Base-by-base conservation (phyloP, 2,329 filamentous ascomycete species). In the Verticillium longisporum region DNA sequence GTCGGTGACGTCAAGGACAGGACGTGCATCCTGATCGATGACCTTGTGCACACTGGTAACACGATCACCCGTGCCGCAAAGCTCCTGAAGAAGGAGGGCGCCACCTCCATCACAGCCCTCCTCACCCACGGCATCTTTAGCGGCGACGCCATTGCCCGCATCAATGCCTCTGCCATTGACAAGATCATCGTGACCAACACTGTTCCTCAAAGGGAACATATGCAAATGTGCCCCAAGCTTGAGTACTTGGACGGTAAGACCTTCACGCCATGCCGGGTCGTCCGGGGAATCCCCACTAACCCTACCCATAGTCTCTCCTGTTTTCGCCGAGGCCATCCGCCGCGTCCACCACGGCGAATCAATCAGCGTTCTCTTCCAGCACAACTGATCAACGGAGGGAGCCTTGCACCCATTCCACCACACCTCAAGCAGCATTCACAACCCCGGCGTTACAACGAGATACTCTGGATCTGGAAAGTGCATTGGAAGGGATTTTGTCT, bases 341-440 rank as follows among this genome's bases (percentile, higher is more conserved):
- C 87, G 95, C 65, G 94, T 98, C 62, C 95, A 99, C 77, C 93
- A 98, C 75, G 95, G 95, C 70, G 95, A 99, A 79, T 97, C 92
- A 71, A 97, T 99, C 77, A 97, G 92, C 73, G 91, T 95, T 63
- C 83, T 99, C 59, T 99, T 99, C 62, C 64, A 65, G 56, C 63
- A 64, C 58, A 64, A 65, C 62, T 65, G 63, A 64, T 50, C 45
- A 21, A 50, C 6, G 45, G 45, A 41, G 18, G 45, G 9, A 50
- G 21, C 45, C 45, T 18, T 26, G 26, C 26, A 26, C 26, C 26
- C 26, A 26, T 4, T 3, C 45, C 45, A 50, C 18, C 45, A 50
- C 45, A 10, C n/a, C n/a, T n/a, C 45, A 50, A 50, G 45, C 45
- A 50, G 45, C 45, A 50, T 50, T 50, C 45, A 50, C 45, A 50